Conservation (phyloP, 2,329 filamentous ascomycete genomes). For the Kalmusia sp. region DNA sequence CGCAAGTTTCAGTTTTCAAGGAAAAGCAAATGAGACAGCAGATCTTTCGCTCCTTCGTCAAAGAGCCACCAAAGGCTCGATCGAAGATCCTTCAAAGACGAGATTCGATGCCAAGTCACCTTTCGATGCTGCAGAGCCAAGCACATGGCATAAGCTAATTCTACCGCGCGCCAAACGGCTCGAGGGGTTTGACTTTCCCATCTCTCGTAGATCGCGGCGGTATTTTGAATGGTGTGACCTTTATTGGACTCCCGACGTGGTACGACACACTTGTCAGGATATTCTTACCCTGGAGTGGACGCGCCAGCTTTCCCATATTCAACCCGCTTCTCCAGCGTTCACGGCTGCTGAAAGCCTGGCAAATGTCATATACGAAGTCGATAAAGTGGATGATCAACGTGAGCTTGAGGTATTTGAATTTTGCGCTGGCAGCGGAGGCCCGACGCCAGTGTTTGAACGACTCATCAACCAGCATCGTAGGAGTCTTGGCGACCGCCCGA, state of each 20-base stretch:
- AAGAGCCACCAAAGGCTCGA: too few species aligned
- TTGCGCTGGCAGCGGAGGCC: constrained; percentile 76
- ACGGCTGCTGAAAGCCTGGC: constrained; percentile 4
- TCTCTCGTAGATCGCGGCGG: not conserved
- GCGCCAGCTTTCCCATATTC: constrained; percentile 56
- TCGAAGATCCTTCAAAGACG: too few species aligned
- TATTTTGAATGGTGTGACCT: constrained; percentile 10
- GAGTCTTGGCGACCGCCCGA: constrained; percentile 20
- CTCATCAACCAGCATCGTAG: constrained; percentile 36
- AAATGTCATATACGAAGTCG: constrained; percentile 14
- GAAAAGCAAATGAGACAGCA: too few species aligned
- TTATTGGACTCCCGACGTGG: constrained; percentile 24
- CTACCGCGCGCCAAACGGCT: not conserved
- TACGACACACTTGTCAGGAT: constrained; percentile 70
- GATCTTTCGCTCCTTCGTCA: too few species aligned
- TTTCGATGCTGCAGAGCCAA: not conserved
- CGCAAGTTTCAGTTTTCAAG: too few species aligned
- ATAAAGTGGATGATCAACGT: constrained; percentile 22
- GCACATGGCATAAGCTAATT: not conserved
- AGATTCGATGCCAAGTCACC: not conserved
- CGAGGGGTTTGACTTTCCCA: not conserved
- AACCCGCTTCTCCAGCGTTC: constrained; percentile 7
- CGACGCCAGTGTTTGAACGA: constrained; percentile 61
- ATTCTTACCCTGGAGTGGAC: constrained; percentile 71
- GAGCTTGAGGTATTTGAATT: constrained; percentile 76